Evolutionary conservation across 2,329 filamentous ascomycete genomes (phyloP), one percentile per base, ranked within the genome.

Genomic region (Xylariaceae sp.): DNA sequence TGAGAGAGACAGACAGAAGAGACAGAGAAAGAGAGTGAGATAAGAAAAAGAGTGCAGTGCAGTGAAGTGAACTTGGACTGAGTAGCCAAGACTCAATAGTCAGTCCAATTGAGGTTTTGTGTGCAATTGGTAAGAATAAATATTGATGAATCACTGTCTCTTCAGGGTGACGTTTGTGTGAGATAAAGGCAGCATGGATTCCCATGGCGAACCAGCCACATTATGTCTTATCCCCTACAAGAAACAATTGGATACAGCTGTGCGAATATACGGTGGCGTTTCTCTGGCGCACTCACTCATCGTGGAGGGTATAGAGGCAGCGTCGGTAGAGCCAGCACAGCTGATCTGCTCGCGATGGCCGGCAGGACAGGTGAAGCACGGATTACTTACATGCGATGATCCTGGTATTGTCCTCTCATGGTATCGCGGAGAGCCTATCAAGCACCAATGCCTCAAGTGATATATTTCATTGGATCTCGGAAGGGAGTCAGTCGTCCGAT

Each of bases 371-470:
- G 9, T 45, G 37, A 42, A 13, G 13, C n/a, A 34, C n/a, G 23
- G 4, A 53, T 42, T 52, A 64, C 62, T 63, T 60, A 64, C 63
- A 64, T 63, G 17, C 51, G 62, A 50, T 60, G 48, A 50, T 58
- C 61, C 58, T 42, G 58, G 52, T 42, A 51, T 7, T 57, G 48
- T 10, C 54, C 51, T 56, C 48, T 34, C 61, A 62, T 62, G 58
- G 58, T 58, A 18, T 42, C 17, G 15, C 13, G 42, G 42, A 39
- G 13, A 52, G 30, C 39, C 57, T 18, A 51, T 50, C n/a, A 44
- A 49, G 42, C 15, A 10, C 45, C 35, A 51, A 35, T 5, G 35
- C 18, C 23, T 34, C 51, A 17, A 35, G 44, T 17, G 34, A 37
- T 34, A n/a, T 50, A 44, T 34, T 42, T 57, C 39, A 51, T 60